These are phyloP conservation scores for Porphyra umbilicalis DNA, from an alignment of 31 red algal genomes.

Conservation along the genomic window DNA sequence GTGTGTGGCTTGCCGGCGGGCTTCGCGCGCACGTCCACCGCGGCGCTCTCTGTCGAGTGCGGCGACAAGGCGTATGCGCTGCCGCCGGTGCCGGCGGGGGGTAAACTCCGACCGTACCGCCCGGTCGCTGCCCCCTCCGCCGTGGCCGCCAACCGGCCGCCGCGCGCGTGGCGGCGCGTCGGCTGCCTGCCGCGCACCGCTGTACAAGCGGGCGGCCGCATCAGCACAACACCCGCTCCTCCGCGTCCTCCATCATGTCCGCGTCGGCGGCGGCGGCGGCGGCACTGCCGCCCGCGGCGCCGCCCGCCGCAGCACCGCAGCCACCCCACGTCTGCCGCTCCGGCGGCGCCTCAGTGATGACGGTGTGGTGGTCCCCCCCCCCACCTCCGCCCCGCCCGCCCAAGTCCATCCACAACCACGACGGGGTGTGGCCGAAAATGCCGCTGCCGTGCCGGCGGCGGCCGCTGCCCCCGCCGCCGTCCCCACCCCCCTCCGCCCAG, in stretches of 20 bases:
- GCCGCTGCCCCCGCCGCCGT: neutral
- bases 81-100: no score
- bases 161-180: no score
- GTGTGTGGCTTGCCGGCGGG: no score
- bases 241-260: neutral
- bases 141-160: no score
- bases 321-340: neutral
- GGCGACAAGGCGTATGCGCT: no score
- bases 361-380: neutral
- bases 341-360: neutral
- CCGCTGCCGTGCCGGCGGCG: neutral
- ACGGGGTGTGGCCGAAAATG: neutral
- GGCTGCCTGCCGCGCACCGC: no score
- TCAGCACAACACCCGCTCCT: neutral
- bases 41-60: no score
- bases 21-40: no score
- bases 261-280: neutral
- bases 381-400: neutral
- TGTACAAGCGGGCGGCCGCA: no score
- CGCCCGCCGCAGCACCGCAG: neutral
- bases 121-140: no score
- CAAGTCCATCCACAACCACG: neutral
- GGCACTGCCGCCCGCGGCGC: neutral
- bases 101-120: no score
- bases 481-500: no score